phyloP scores from a whole-genome alignment of 176 grass and related monocot genomes.

The Oryza glumipatula region DNA sequence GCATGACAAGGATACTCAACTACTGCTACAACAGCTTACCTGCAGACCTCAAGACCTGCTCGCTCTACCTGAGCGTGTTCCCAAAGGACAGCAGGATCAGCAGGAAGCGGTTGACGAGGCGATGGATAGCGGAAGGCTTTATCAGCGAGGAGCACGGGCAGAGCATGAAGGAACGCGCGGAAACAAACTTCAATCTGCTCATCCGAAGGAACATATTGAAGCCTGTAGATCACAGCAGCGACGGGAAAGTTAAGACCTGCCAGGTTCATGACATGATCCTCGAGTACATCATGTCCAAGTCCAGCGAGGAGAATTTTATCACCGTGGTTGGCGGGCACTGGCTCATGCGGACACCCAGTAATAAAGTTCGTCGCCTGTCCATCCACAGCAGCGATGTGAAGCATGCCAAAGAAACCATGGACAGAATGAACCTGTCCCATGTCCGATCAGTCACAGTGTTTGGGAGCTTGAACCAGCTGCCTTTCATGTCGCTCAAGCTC shows the following conservation, averaged over 20 bases:
- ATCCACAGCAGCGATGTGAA: not conserved
- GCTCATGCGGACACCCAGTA: not conserved
- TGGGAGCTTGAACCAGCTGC: not conserved
- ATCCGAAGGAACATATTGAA: slow-evolving; percentile 21
- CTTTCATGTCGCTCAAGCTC: not conserved
- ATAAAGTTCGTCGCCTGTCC: slow-evolving; percentile 10
- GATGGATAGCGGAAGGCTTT: slow-evolving; percentile 43
- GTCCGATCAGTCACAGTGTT: slow-evolving; percentile 23
- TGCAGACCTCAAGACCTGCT: not conserved
- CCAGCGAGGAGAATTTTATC: slow-evolving; percentile 39
- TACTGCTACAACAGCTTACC: slow-evolving; percentile 10
- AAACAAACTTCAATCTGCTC: slow-evolving; percentile 32
- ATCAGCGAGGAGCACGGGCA: slow-evolving; percentile 11
- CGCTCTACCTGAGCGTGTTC: slow-evolving; percentile 29
- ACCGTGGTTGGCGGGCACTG: slow-evolving; percentile 31
- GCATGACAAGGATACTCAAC: not conserved
- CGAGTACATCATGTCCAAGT: slow-evolving; percentile 28
- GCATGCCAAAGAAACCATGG: not conserved
- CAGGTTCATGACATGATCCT: slow-evolving; percentile 46
- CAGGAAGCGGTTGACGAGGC: slow-evolving; percentile 29
- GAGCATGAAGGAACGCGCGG: slow-evolving; percentile 1
- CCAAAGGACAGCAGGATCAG: not conserved
- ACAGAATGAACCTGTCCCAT: slow-evolving; percentile 14
- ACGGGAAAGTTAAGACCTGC: slow-evolving; percentile 36
- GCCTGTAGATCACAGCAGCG: slow-evolving; percentile 4